Conservation (phyloP, 768 basidiomycete species). For the Suillus decipiens region DNA sequence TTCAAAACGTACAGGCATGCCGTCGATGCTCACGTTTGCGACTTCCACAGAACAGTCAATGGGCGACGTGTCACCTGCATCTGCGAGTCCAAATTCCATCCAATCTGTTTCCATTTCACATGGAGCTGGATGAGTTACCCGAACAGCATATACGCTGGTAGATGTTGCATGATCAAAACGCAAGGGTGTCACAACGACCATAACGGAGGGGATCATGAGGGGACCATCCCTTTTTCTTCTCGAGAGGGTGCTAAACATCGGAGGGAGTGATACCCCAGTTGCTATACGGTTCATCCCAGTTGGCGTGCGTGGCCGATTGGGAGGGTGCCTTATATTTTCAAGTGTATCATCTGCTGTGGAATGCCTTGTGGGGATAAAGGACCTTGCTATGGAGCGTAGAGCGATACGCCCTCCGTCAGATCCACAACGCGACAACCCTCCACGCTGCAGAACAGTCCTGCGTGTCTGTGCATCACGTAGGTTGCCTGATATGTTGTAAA, state of each 20-base stretch:
- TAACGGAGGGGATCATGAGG: conserved; percentile 62
- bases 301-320: conserved; percentile 23
- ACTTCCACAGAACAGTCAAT: conserved; percentile 46
- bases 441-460: conserved; percentile 63
- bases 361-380: conserved; percentile 21
- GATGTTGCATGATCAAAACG: conserved; percentile 21
- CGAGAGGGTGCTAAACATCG: conserved; percentile 33
- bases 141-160: conserved; percentile 60
- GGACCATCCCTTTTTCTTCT: conserved; percentile 53
- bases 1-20: conserved; percentile 64
- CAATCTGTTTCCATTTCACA: conserved; percentile 63
- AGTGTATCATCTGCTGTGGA: conserved; percentile 18
- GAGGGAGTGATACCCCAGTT: conserved; percentile 16
- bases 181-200: conserved; percentile 55
- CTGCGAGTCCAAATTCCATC: conserved; percentile 75
- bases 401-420: conserved; percentile 61
- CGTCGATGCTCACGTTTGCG: conserved; percentile 62
- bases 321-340: conserved; percentile 24
- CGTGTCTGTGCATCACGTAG: conserved; percentile 60
- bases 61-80: conserved; percentile 26
- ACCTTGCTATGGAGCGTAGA: conserved; percentile 42
- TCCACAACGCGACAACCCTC: conserved; percentile 60
- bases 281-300: conserved; percentile 18
- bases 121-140: conserved; percentile 56
- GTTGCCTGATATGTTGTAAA: conserved; percentile 61